Base-by-base conservation (phyloP, 1,284 basidiomycete genomes). In the Cystobasidium sp. region DNA sequence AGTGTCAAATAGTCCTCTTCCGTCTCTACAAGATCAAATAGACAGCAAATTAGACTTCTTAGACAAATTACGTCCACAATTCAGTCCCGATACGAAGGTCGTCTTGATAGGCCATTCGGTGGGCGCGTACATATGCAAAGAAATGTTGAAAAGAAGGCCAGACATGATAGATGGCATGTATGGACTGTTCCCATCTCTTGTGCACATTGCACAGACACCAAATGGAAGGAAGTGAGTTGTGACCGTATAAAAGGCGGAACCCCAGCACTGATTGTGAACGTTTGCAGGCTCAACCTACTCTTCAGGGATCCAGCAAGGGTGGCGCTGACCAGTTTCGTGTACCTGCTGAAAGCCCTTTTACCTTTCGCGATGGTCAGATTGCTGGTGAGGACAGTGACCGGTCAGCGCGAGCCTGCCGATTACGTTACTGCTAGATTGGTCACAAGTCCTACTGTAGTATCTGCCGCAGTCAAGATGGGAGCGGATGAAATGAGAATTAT, bases 101-200 rank as follows among this genome's bases (percentile, higher is more conserved):
- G 55, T 59, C 39, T 51, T 74, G 24, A 66, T 74, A 10, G 71
- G 71, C 20, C 71, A 74, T 53, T 74, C 71, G 4, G 71, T 74
- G 1, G 71, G 71, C 16, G 71, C 71, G 3, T 74, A 67, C 24
- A 74, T 74, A 18, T 74, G 71, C 39, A 53, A 67, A 16, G 53
- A 74, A 55, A 59, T 74, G 20, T 49, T 66, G 39, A 74, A 67
- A 37, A 12, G 39, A 41, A 51, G 71, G n/a, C 64, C 71, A 6
- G 39, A 67, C 14, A 20, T 49, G 16, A 41, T 66, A 3, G n/a
- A 51, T 43, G 18, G 20, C 14, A 46, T 67, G 43, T 67, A 74
- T 44, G 63, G 63, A 6, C 55, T 74, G 63, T 74, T 74, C 37
- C 71, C 71, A 31, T 56, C 71, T 3, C 20, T 74, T 7, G 41